A percentile compares a stretch with the other conserved stretches of the same genome.
Evolutionary conservation across 2,329 filamentous ascomycete species (phyloP).

Genomic region (Cytospora paraplurivora): DNA sequence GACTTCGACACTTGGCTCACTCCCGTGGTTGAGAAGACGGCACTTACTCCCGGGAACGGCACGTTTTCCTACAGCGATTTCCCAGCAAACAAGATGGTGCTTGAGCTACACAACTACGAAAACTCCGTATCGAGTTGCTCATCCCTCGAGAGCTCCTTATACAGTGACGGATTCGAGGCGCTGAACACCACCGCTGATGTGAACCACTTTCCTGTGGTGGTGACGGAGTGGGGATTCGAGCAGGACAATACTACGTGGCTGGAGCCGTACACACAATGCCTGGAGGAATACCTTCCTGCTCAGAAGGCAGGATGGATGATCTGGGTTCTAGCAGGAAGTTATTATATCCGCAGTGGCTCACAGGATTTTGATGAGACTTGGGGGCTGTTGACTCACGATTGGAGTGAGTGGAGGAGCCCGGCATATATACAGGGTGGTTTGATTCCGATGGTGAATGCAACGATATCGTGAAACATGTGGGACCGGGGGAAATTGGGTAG

Average conservation of each 20-base stretch:
- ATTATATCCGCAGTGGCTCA: slow-evolving; percentile 55
- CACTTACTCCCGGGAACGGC: slow-evolving; percentile 43
- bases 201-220: slow-evolving; percentile 49
- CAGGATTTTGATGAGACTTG: slow-evolving; percentile 61
- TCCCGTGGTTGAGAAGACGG: slow-evolving; percentile 45
- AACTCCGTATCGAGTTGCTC: slow-evolving; percentile 45
- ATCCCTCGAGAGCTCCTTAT: slow-evolving; percentile 44
- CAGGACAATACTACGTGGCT: slow-evolving; percentile 51
- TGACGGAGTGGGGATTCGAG: slow-evolving; percentile 58
- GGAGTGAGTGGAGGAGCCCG: slow-evolving; percentile 52
- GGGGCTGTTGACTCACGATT: slow-evolving; percentile 58
- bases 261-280: slow-evolving; percentile 54
- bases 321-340: slow-evolving; percentile 61
- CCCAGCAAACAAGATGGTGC: slow-evolving; percentile 47
- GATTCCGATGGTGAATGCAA: slow-evolving; percentile 43
- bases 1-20: slow-evolving; percentile 50
- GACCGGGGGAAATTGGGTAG: too few species aligned
- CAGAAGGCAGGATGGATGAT: slow-evolving; percentile 58
- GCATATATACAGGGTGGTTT: slow-evolving; percentile 46
- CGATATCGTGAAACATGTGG: slow-evolving; percentile 30
- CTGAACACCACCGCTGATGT: slow-evolving; percentile 35
- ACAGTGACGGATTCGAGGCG: slow-evolving; percentile 48
- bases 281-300: slow-evolving; percentile 51
- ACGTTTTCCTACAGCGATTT: slow-evolving; percentile 44
- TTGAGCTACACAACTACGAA: slow-evolving; percentile 54